Conservation (phyloP, 768 basidiomycete genomes). For the Suillus cothurnatus region DNA sequence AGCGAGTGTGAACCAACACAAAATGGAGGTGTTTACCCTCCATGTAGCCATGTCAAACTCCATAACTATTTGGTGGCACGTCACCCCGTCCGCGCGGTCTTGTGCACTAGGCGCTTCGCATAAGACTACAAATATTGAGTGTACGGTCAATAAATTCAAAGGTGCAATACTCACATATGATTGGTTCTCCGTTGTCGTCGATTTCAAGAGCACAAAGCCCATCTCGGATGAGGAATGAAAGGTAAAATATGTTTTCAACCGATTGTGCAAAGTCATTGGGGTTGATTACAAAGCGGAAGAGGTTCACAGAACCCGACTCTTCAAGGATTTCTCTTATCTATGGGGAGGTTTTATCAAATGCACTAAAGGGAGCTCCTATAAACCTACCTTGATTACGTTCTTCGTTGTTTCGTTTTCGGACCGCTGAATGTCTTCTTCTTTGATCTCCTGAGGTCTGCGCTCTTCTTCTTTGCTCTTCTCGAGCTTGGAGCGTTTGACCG, state of each 20-base stretch:
- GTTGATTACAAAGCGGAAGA: constrained; percentile 89
- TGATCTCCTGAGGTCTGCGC: constrained; percentile 76
- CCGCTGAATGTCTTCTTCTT: constrained; percentile 78
- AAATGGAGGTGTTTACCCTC: constrained; percentile 52
- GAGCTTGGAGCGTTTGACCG: constrained; percentile 61
- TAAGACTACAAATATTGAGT: constrained; percentile 42
- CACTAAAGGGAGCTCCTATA: background rate
- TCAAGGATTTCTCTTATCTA: constrained; percentile 67
- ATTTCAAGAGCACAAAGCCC: constrained; percentile 77
- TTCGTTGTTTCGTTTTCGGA: constrained; percentile 89
- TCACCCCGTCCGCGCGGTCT: constrained; percentile 63
- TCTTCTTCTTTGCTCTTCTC: constrained; percentile 74
- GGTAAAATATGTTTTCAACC: constrained; percentile 95
- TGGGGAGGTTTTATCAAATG: background rate
- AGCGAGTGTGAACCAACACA: background rate
- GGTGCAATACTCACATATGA: constrained; percentile 58
- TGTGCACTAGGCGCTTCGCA: constrained; percentile 66
- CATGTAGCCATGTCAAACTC: constrained; percentile 92
- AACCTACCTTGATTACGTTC: constrained; percentile 72
- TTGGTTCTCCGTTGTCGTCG: constrained; percentile 66
- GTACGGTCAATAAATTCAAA: background rate
- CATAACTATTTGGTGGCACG: constrained; percentile 84
- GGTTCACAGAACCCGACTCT: constrained; percentile 57
- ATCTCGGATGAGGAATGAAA: constrained; percentile 90
- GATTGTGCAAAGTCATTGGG: constrained; percentile 91